Evolutionary conservation across 139 green algal species (phyloP).

Genomic region (Closterium sp.): DNA sequence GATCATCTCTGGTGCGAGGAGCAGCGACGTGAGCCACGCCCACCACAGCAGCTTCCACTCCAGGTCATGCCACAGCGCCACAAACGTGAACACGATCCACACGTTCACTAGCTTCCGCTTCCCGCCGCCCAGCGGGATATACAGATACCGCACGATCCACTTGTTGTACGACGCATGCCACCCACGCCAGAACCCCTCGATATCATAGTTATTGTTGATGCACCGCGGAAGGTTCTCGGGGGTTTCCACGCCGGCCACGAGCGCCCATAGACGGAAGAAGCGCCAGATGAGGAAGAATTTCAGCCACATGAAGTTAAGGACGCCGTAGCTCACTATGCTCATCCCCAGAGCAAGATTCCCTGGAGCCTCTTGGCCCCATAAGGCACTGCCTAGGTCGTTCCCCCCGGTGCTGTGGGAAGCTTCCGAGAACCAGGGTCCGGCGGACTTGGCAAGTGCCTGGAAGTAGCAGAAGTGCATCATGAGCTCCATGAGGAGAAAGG

Average conservation of each 20-base stretch:
- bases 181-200: slow-evolving; percentile 80
- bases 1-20: slow-evolving; percentile 29
- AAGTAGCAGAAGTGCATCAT: slow-evolving; percentile 81
- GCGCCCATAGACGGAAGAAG: slow-evolving; percentile 62
- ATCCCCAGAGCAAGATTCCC: slow-evolving; percentile 24
- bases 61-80: slow-evolving; percentile 93
- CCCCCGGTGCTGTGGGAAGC: neutral
- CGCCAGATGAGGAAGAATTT: slow-evolving; percentile 75
- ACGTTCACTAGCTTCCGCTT: slow-evolving; percentile 65
- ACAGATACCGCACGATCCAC: slow-evolving; percentile 78
- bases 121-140: slow-evolving; percentile 84
- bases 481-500: slow-evolving; percentile 69
- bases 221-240: slow-evolving; percentile 91
- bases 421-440: neutral
- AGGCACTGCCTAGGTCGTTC: neutral
- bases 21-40: slow-evolving; percentile 51
- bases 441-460: slow-evolving; percentile 68
- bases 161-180: slow-evolving; percentile 93
- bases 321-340: slow-evolving; percentile 46
- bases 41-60: slow-evolving; percentile 63
- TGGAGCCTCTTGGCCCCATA: slow-evolving; percentile 27
- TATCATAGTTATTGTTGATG: slow-evolving; percentile 91
- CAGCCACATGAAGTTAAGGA: slow-evolving; percentile 91
- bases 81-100: slow-evolving; percentile 94
- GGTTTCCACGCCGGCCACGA: slow-evolving; percentile 58